phyloP scores from a whole-genome alignment of 2,329 filamentous ascomycete genomes.

The Epicoccum nigrum region DNA sequence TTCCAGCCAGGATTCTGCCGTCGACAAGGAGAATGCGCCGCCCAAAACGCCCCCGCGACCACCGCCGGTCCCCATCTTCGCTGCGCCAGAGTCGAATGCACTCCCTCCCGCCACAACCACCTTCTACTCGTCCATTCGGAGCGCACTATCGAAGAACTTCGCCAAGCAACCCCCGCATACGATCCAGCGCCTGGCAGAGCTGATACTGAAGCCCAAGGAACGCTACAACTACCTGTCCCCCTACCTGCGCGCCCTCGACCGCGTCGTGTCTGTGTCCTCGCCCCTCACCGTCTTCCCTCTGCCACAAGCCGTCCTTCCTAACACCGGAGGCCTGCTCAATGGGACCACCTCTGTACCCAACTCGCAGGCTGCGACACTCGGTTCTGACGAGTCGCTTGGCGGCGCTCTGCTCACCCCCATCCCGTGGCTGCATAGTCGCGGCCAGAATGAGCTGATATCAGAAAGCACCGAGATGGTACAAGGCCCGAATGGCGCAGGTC shows the following conservation, averaged over 20 bases:
- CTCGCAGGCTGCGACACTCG: constrained; percentile 57
- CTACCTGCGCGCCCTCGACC: constrained; percentile 89
- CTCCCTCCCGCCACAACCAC: constrained; percentile 41
- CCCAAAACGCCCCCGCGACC: constrained; percentile 52
- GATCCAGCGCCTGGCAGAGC: constrained; percentile 87
- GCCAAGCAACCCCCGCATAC: constrained; percentile 82
- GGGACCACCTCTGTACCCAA: constrained; percentile 58
- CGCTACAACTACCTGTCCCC: constrained; percentile 83
- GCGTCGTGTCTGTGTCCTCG: constrained; percentile 88
- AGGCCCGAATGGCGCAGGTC: constrained; percentile 77
- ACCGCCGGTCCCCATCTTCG: constrained; percentile 51
- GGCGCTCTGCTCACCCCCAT: constrained; percentile 93
- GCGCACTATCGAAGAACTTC: constrained; percentile 71
- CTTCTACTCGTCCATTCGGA: constrained; percentile 44
- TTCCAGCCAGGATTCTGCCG: constrained; percentile 56
- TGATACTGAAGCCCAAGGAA: constrained; percentile 74
- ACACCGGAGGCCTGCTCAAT: constrained; percentile 63
- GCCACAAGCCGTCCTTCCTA: constrained; percentile 64
- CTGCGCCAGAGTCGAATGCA: constrained; percentile 34
- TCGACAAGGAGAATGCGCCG: constrained; percentile 72
- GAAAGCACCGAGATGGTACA: constrained; percentile 82
- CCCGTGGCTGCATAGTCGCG: constrained; percentile 71
- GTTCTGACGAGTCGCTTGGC: constrained; percentile 86
- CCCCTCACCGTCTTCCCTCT: constrained; percentile 81
- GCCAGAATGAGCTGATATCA: constrained; percentile 68